Evolutionary conservation across 176 grass and related monocot species (phyloP), one percentile per base, ranked within the genome.

Genomic region (Zoysia japonica): DNA sequence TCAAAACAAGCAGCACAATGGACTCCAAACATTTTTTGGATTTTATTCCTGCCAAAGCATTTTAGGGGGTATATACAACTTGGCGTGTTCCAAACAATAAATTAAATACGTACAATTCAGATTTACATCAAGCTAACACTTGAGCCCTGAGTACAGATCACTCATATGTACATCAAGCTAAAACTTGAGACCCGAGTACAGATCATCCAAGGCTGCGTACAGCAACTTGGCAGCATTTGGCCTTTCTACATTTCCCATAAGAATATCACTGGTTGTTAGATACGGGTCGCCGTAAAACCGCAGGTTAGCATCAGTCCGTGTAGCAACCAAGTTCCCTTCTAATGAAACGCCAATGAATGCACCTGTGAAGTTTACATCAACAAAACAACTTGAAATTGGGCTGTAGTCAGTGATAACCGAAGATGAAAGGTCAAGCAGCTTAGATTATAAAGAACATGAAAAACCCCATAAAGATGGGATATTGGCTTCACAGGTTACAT

Each of bases 321-420:
- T 93, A 10, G 85, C 38, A 65, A 97, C 86, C 15, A 91, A 12
- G 72, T 89, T 97, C 5, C 94, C 91, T 74, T 97, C 91, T 61
- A 97, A 82, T 36, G 94, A 97, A 61, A 93, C 87, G 36, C 94
- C 94, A 50, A 97, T 61, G 71, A 97, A 97, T 71, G 91, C 91
- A 72, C 94, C 94, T 97, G 48, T 40, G 5, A 61, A 61, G 28
- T 55, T 42, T 9, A 63, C 11, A 35, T 11, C 39, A 35, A 67
- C 82, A 45, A 11, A 75, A 39, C 1, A 45, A 4, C 7, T 9
- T 78, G 43, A 44, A 40, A 13, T 6, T 63, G 0, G 19, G 10
- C 35, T 72, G 9, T 67, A 71, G 9, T 0, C 47, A 20, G 0
- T 10, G 15, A 28, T 9, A 50, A 9, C 17, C 52, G 67, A 17